A percentile compares a stretch with the other conserved stretches of the same genome.
phyloP scores from a whole-genome alignment of 2,329 filamentous ascomycete species.

The Lecanicillium sp. region DNA sequence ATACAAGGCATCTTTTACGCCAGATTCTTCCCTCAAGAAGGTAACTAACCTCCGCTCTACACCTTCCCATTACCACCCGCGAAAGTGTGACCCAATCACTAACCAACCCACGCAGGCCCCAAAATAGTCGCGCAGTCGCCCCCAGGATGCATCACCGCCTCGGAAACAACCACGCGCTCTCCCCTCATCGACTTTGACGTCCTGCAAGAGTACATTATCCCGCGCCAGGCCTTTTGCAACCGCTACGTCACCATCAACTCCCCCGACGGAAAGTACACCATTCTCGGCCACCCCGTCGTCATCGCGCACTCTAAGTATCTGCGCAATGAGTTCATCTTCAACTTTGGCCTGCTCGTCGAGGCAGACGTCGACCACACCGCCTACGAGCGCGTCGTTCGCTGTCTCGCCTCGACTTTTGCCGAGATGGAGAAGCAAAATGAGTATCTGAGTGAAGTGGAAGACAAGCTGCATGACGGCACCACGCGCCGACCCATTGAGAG shows the following conservation, averaged over 20 bases:
- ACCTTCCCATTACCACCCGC: background rate
- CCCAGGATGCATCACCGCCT: slow-evolving; percentile 50
- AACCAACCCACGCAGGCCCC: slow-evolving; percentile 35
- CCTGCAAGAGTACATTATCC: slow-evolving; percentile 88
- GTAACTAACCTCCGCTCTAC: slow-evolving; percentile 23
- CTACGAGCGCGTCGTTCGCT: slow-evolving; percentile 77
- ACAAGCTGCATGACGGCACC: slow-evolving; percentile 29
- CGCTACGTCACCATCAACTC: slow-evolving; percentile 76
- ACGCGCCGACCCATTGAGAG: slow-evolving; percentile 67
- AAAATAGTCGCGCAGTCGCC: slow-evolving; percentile 56
- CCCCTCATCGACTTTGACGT: slow-evolving; percentile 79
- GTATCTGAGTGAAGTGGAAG: slow-evolving; percentile 60
- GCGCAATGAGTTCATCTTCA: slow-evolving; percentile 97
- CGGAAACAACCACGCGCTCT: slow-evolving; percentile 26
- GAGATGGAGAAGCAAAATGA: slow-evolving; percentile 87
- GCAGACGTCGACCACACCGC: slow-evolving; percentile 59
- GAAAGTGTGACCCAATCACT: background rate
- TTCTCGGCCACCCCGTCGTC: slow-evolving; percentile 84
- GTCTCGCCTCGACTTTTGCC: slow-evolving; percentile 76
- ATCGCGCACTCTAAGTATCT: slow-evolving; percentile 76
- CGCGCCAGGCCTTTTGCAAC: slow-evolving; percentile 90
- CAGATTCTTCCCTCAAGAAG: slow-evolving; percentile 58
- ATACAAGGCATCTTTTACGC: slow-evolving; percentile 66
- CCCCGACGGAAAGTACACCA: slow-evolving; percentile 58
- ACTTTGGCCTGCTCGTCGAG: slow-evolving; percentile 80